Conservation (phyloP, 805 yeast genomes). For the Cyberlindnera maclurae region DNA sequence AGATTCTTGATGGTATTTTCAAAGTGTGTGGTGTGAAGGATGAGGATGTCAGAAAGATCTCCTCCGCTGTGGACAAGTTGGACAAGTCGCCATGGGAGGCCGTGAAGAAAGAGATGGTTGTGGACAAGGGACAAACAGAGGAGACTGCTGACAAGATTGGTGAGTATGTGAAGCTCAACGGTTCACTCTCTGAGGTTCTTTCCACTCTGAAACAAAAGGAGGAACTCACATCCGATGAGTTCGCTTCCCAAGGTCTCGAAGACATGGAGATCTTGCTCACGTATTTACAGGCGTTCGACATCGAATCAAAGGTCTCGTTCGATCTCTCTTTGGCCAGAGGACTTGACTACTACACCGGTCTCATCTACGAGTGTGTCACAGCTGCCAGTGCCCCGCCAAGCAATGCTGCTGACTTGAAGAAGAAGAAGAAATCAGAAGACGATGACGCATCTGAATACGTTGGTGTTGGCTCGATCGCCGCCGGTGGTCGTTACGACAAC, state of each 20-base stretch:
- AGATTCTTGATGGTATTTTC: constrained; percentile 92
- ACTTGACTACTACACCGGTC: constrained; percentile 93
- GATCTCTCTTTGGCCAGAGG: constrained; percentile 97
- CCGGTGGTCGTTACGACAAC: constrained; percentile 97
- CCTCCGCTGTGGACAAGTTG: constrained; percentile 93
- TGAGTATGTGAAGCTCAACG: constrained; percentile 79
- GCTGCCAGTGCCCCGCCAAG: constrained; percentile 93
- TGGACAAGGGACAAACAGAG: constrained; percentile 83
- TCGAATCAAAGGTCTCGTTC: constrained; percentile 61
- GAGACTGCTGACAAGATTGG: constrained; percentile 93
- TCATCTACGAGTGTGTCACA: constrained; percentile 95
- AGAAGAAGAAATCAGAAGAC: constrained; percentile 37
- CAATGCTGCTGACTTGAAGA: constrained; percentile 58
- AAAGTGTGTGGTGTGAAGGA: constrained; percentile 90
- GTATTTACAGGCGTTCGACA: constrained; percentile 78
- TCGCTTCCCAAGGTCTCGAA: constrained; percentile 72
- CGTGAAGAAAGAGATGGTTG: constrained; percentile 87
- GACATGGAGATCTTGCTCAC: constrained; percentile 74
- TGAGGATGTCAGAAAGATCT: constrained; percentile 87
- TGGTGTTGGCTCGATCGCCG: constrained; percentile 97
- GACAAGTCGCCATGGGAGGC: constrained; percentile 95
- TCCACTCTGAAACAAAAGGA: constrained; percentile 50
- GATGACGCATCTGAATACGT: constrained; percentile 96
- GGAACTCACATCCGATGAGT: constrained; percentile 50
- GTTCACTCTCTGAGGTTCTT: constrained; percentile 61